A percentile compares a stretch with the other conserved stretches of the same genome.
These are phyloP conservation scores for Leavenworthia alabamica DNA, from an alignment of 345 rosid species.

Conservation along the genomic window DNA sequence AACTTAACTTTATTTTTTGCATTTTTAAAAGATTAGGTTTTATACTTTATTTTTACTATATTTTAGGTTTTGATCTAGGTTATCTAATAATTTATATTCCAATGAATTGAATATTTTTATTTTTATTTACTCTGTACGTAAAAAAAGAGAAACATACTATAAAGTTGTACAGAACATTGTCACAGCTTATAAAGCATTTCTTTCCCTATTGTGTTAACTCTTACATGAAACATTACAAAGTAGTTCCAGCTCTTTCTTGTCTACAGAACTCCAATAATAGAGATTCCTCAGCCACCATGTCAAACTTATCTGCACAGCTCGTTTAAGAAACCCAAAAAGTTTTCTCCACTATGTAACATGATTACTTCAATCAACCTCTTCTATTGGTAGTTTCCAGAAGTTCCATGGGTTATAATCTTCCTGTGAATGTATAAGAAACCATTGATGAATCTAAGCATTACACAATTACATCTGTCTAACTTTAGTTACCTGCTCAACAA, in stretches of 20 bases:
- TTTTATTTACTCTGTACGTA: too few relatives aligned
- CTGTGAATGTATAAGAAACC: conserved; percentile 36
- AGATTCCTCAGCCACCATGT: conserved; percentile 4
- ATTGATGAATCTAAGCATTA: background rate
- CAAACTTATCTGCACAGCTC: conserved; percentile 6
- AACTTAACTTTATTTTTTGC: too few relatives aligned
- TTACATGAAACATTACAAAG: conserved; percentile 20
- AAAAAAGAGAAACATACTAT: too few relatives aligned
- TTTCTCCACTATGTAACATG: background rate
- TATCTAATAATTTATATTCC: too few relatives aligned
- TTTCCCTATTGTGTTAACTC: conserved; percentile 21
- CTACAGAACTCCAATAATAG: background rate
- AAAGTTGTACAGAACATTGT: conserved; percentile 17
- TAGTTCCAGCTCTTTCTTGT: conserved; percentile 9
- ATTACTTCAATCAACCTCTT: conserved; percentile 41
- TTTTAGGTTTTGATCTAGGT: too few relatives aligned
- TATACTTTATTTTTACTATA: too few relatives aligned
- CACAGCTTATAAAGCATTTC: conserved; percentile 1
- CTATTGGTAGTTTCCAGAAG: conserved; percentile 67
- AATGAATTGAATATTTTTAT: too few relatives aligned
- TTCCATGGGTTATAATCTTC: conserved; percentile 88
- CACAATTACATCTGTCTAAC: background rate
- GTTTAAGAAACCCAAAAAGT: background rate
- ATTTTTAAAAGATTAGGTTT: too few relatives aligned
- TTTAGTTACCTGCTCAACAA: conserved; percentile 62